Evolutionary conservation across 208 protist genomes (phyloP).

Genomic region (Endotrypanum monterogeii): DNA sequence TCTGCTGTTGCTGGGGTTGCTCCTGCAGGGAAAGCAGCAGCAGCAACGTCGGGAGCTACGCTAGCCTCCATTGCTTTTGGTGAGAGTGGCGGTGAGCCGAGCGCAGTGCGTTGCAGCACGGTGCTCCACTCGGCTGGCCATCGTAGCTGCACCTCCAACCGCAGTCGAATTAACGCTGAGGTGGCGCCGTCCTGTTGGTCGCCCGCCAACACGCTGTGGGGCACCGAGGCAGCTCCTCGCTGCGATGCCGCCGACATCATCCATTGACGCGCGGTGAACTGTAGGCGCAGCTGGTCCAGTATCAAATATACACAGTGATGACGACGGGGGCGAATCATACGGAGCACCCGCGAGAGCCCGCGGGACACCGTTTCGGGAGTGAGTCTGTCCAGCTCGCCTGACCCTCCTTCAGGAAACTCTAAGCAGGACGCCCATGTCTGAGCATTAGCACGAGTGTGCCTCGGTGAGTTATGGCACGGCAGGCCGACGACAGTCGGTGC

Average conservation of each 20-base stretch:
- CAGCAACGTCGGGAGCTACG: neutral
- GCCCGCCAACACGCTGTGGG: neutral
- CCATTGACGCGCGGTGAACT: conserved; percentile 4
- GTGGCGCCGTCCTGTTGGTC: neutral
- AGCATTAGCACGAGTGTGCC: neutral
- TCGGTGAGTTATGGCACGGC: neutral
- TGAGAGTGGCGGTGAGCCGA: neutral
- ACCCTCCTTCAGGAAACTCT: neutral
- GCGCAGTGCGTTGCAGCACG: conserved; percentile 4
- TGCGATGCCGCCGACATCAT: conserved; percentile 11
- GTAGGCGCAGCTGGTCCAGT: conserved; percentile 6
- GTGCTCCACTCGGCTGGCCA: conserved; percentile 23
- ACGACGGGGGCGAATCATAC: neutral
- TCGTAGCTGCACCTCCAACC: conserved; percentile 18
- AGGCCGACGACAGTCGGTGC: neutral
- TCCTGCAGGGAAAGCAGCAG: neutral
- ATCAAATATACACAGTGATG: conserved; percentile 23
- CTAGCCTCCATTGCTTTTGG: neutral
- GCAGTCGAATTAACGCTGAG: neutral
- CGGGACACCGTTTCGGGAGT: neutral
- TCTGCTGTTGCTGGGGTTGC: neutral
- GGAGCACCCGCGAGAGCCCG: conserved; percentile 9
- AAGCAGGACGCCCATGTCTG: neutral
- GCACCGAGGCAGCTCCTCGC: neutral
- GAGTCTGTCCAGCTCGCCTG: neutral